Conservation (phyloP, 2,329 filamentous ascomycete genomes). For the Karstenula rhodostoma region DNA sequence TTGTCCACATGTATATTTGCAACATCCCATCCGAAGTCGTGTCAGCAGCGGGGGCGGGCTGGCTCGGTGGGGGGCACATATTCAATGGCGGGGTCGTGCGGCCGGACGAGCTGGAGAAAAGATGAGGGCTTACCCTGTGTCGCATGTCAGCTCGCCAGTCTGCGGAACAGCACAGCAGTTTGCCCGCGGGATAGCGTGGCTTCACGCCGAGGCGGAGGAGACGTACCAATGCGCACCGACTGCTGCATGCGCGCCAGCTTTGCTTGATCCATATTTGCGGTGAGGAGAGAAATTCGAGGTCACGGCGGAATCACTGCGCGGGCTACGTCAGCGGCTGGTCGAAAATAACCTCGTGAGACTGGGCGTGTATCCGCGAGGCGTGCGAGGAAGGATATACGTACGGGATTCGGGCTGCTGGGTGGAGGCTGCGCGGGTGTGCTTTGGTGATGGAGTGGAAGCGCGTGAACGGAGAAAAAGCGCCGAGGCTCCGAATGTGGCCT, state of each 20-base stretch:
- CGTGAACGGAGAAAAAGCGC: conserved; percentile 29
- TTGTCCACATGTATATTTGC: not conserved
- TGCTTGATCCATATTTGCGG: conserved; percentile 56
- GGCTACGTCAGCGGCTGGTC: conserved; percentile 8
- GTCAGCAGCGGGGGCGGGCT: not conserved
- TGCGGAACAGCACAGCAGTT: conserved; percentile 13
- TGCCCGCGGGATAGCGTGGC: not conserved
- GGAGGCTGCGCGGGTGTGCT: conserved; percentile 22
- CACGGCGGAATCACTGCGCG: conserved; percentile 10
- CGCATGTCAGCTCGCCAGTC: conserved; percentile 15
- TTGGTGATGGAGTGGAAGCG: conserved; percentile 29
- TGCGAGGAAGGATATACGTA: conserved; percentile 19
- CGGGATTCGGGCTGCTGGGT: conserved; percentile 19
- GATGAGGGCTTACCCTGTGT: conserved; percentile 44
- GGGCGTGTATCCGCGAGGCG: not conserved
- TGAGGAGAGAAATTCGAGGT: conserved; percentile 28
- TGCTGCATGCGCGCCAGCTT: conserved; percentile 56
- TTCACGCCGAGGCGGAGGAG: conserved; percentile 10
- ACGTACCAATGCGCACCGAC: conserved; percentile 55
- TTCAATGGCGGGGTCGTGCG: conserved; percentile 5
- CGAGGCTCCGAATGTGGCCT: conserved; percentile 28
- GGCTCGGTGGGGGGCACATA: not conserved
- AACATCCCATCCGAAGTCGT: not conserved
- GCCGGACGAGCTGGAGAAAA: conserved; percentile 8
- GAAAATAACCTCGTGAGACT: not conserved